These are phyloP conservation scores for Pleodorina starrii DNA, from an alignment of 139 green algal species.

Conservation along the genomic window DNA sequence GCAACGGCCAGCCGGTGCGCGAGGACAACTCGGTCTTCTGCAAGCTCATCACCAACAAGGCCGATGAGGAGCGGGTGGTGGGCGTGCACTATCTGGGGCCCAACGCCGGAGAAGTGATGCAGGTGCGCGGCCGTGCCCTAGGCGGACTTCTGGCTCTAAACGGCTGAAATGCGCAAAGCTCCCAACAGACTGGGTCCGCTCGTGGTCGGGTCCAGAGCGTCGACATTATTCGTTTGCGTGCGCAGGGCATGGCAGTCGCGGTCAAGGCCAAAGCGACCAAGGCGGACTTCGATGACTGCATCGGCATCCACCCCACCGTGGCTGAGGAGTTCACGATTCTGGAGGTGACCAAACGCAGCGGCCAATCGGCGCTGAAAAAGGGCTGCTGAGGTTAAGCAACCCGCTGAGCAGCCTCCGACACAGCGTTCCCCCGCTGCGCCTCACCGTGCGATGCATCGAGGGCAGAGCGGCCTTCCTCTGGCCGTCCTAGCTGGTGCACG, in stretches of 20 bases:
- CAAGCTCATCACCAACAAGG: constrained; percentile 49
- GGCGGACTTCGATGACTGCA: constrained; percentile 83
- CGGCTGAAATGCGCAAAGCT: no score
- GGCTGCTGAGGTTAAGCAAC: constrained; percentile 64
- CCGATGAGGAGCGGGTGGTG: constrained; percentile 70
- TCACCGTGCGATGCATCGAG: no score
- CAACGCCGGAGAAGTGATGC: constrained; percentile 90
- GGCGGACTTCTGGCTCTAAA: no score
- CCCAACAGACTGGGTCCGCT: no score
- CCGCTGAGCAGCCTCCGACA: constrained; percentile 23
- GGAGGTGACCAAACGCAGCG: constrained; percentile 65
- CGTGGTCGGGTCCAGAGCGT: no score
- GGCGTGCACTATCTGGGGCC: constrained; percentile 93
- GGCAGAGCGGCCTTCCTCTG: no score
- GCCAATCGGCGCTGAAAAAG: constrained; percentile 62
- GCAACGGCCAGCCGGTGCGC: constrained; percentile 49
- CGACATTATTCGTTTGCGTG: no score
- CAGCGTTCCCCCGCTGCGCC: not conserved
- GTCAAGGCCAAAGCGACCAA: constrained; percentile 91
- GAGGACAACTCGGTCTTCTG: constrained; percentile 47
- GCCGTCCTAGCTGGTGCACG: no score
- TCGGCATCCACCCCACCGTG: constrained; percentile 86
- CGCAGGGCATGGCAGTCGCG: constrained; percentile 90
- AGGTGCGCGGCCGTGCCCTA: no score
- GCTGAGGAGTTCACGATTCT: constrained; percentile 90